Evolutionary conservation across 2,329 filamentous ascomycete genomes (phyloP), one percentile per base, ranked within the genome.

Genomic region (Colletotrichum sp.): DNA sequence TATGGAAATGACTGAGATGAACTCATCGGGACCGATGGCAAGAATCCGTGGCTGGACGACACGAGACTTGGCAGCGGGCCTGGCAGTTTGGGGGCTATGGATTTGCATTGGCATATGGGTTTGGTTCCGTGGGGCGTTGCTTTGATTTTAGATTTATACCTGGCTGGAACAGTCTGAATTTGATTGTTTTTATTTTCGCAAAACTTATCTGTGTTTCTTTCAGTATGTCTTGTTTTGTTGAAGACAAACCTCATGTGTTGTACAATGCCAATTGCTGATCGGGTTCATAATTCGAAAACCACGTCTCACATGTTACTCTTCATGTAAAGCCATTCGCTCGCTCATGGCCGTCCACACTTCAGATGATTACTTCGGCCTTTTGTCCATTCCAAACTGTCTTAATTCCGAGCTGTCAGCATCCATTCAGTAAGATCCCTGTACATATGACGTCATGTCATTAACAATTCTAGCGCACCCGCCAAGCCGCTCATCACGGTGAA

Each of bases 91-190:
- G 43, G 43, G 43, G 43, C 57, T 38, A 60, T 24, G 43, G 43
- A 13, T 63, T 26, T 34, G 36, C 13, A 43, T 61, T 30, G 64
- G 26, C 34, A 24, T 30, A 6, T 43, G 18, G 8, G 26, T 32
- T 24, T 26, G 28, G 16, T 12, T 9, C 30, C 6, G 7, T 1
- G 24, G 15, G 72, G 55, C 52, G 32, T 65, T 73, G 2, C 18
- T 36, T 36, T 55, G 28, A 52, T 24, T 13, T 64, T 65, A 24
- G 13, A 69, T 30, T 67, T 65, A 69, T 65, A 69, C 64, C 74
- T 69, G 74, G 70, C 74, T 74, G 65, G 74, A 69, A 69, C 70
- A 69, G 74, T 66, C 69, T 21, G 18, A 65, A 71, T 55, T 43
- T 21, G 26, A 52, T 32, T 24, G n/a, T 52, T 52, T 70, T 63